A percentile compares a stretch with the other conserved stretches of the same genome.
Evolutionary conservation across 495 filamentous ascomycete genomes (phyloP).

Genomic region (Rhizodiscina lignyota): DNA sequence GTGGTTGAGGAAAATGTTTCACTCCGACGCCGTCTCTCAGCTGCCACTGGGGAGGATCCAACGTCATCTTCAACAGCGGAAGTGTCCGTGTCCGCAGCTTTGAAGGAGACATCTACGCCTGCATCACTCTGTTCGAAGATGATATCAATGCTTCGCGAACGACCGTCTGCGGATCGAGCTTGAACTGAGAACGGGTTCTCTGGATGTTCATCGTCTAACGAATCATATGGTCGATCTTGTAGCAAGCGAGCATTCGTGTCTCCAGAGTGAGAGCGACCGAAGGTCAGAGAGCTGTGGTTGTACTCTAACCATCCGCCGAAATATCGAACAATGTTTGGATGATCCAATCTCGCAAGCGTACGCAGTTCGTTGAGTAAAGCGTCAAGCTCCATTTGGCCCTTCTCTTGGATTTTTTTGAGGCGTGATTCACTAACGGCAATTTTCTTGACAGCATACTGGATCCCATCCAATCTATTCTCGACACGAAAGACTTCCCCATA

Average conservation of each 20-base stretch:
- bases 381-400: constrained; percentile 16
- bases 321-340: constrained; percentile 24
- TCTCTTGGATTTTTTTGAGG: constrained; percentile 12
- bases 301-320: constrained; percentile 22
- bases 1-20: no score
- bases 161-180: no score
- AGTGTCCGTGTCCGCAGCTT: no score
- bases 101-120: no score
- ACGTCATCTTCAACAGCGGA: no score
- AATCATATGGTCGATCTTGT: not conserved
- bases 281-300: not conserved
- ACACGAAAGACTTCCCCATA: constrained; percentile 27
- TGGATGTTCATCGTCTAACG: not conserved
- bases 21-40: no score
- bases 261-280: not conserved
- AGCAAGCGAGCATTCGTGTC: no score
- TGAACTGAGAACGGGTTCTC: not conserved
- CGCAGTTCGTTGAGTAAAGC: constrained; percentile 21
- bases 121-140: no score
- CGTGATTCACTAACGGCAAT: constrained; percentile 16
- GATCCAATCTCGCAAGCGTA: constrained; percentile 17
- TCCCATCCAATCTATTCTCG: constrained; percentile 19
- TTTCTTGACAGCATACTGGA: constrained; percentile 28
- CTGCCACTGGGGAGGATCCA: no score
- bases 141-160: no score